Base-by-base conservation (phyloP, 345 rosid species). In the Arabis hirsuta region DNA sequence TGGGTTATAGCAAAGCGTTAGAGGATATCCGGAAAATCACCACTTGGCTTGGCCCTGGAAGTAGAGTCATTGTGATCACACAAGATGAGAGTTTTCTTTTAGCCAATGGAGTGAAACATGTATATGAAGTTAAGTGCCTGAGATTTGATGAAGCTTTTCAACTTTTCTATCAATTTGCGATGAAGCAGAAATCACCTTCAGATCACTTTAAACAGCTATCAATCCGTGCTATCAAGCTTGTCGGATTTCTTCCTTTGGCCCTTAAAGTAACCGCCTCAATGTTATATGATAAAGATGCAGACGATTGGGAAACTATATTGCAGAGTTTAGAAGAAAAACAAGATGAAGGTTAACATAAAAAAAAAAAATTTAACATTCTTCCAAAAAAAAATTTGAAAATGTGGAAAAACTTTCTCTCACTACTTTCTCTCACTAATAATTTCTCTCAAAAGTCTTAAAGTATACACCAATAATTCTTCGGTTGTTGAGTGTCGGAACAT, bases 41-140 rank as follows among this genome's bases (percentile, higher is more conserved):
- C 19, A 27, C n/a, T 26, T 63, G 47, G 63, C 55, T 64, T 32
- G 76, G 41, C 45, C 71, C 41, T n/a, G 71, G 71, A 27, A 66
- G 71, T 11, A 66, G 71, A 53, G 39, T 66, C 38, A 53, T 73
- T 11, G 7, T 73, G 14, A 55, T 47, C 22, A 45, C 69, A 0
- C 60, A 46, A 27, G 46, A 62, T 3, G 44, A 53, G 16, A 59
- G 50, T 32, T 13, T 69, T 11, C 79, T 75, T 6, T 29, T 1
- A 1, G 11, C 2, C 10, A 24, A 19, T 34, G 42, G 42, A 27
- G 65, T 46, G 1, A 57, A 47, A 5, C 16, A 16, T 1, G 47
- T 64, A 1, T 73, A 76, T n/a, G 56, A 63, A 34, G 77, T 71
- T 9, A 8, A 29, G 62, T 29, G 14, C 38, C 46, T 79, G 9